phyloP scores from a whole-genome alignment of 768 basidiomycete genomes.

The Pisolithus marmoratus region DNA sequence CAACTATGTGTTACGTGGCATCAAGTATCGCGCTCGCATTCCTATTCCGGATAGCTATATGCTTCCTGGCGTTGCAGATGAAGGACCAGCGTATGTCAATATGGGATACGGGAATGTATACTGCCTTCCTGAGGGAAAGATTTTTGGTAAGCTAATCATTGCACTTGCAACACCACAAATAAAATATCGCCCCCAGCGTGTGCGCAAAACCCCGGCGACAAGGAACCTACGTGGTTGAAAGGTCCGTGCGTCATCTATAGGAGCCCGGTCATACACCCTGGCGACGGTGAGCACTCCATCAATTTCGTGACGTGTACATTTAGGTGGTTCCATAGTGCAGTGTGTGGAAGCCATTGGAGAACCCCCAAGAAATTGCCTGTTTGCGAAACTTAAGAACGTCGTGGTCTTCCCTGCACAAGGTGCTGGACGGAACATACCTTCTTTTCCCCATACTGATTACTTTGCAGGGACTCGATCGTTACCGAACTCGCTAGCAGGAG shows the following conservation, averaged over 20 bases:
- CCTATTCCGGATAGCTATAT: slow-evolving; percentile 61
- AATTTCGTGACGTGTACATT: neutral
- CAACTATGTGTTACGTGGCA: slow-evolving; percentile 59
- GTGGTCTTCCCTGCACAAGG: slow-evolving; percentile 66
- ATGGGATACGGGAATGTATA: slow-evolving; percentile 50
- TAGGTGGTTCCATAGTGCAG: slow-evolving; percentile 43
- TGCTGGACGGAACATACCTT: slow-evolving; percentile 16
- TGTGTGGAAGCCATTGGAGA: slow-evolving; percentile 65
- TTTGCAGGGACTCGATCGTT: slow-evolving; percentile 51
- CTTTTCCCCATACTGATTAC: neutral
- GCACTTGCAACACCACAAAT: neutral
- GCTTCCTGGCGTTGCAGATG: slow-evolving; percentile 79
- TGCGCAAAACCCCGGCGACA: slow-evolving; percentile 45
- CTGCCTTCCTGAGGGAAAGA: slow-evolving; percentile 47
- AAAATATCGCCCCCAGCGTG: slow-evolving; percentile 39
- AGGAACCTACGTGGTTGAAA: slow-evolving; percentile 46
- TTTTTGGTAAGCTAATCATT: slow-evolving; percentile 51
- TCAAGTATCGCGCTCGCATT: slow-evolving; percentile 75
- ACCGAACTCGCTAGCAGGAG: slow-evolving; percentile 66
- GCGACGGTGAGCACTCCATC: slow-evolving; percentile 49
- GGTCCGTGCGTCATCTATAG: slow-evolving; percentile 61
- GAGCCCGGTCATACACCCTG: slow-evolving; percentile 74
- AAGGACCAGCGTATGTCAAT: slow-evolving; percentile 58
- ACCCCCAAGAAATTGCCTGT: slow-evolving; percentile 57
- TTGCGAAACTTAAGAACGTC: slow-evolving; percentile 58